Evolutionary conservation across 495 filamentous ascomycete genomes (phyloP), one percentile per base, ranked within the genome.

Genomic region (Choiromyces venosus): DNA sequence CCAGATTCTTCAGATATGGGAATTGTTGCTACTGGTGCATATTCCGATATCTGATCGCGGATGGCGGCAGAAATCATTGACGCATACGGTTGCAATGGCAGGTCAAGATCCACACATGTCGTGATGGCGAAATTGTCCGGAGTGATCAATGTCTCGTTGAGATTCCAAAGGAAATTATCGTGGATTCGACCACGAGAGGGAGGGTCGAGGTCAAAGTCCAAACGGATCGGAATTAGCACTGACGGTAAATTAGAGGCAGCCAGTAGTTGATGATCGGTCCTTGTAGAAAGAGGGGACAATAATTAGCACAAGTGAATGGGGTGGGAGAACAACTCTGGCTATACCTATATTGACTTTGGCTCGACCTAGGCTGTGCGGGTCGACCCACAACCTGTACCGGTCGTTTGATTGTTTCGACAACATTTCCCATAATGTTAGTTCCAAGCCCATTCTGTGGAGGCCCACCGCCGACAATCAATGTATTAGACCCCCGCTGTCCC

Each of bases 81-180:
- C 12, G 90, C 90, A 29, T 86, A 84, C 25, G 85, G 85, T 0
- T 88, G 85, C 66, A 91, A 89, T 10, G 96, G 94, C 61, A 99
- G 89, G 80, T 99, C 96, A 67, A 98, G 87, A 81, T 99, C 95
- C 75, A 96, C 92, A 39, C 96, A 93, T 73, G 97, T 90, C n/a
- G 86, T 87, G 71, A 89, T 86, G 6, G 95, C 96, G 82, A 98
- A 99, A 76, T 94, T 90, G 80, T 99, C 95, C 5, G 95, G 96
- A 0, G 95, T 99, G 16, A 94, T 91, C 39, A 97, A 84, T 2
- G 92, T 91, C 84, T 99, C 95, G 82, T 98, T 93, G 14, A 99
- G 86, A 80, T 99, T 99, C 95, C 95, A 99, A 36, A 98, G 83
- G 80, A 99, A 97, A 37, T 90, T 91, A 76, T 99, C 95, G 82